Base-by-base conservation (phyloP, 257 asterid genomes). In the Petrea volubilis region DNA sequence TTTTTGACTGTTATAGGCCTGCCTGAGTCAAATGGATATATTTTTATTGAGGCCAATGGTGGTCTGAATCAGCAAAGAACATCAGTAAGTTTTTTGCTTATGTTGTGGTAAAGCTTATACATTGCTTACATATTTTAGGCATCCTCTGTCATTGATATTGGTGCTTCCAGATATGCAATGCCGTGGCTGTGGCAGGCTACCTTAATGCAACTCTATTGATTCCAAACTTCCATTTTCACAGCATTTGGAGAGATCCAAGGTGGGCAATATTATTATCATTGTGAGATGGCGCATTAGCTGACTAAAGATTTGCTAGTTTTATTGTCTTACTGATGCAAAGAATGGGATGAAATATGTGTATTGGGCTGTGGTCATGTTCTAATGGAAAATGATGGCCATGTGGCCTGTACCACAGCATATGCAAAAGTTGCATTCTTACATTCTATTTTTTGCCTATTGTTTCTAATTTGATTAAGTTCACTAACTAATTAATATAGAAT, bases 201-300 rank as follows among this genome's bases (percentile, higher is more conserved):
- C 96, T 92, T 44, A 95, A 95, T 73, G 98, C 99, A 50, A 95
- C 98, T 65, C 97, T 95, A 61, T 86, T 92, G 51, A 90, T 92
- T 82, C 98, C 99, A 6, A 86, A 84, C 74, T 90, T 92, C 82
- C 99, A 90, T 78, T 95, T 83, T 82, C 97, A 95, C 84, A 95
- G 99, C 78, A 88, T 95, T 60, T 95, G 99, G 99, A 88, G 91
- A 78, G 99, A 95, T 73, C 96, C 98, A 38, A 95, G 98, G 98
- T 88, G 78, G 66, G 86, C 75, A 24, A 7, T 40, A 29, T 67
- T 51, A 21, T 60, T 65, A 53, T 73, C 21, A 36, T 13, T 29
- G 34, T 9, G n/a, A 60, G n/a, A 28, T 63, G 33, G 70, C 36
- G 55, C 64, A 59, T 63, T 61, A 36, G 61, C 34, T 25, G 36